Evolutionary conservation across 352 stramenopile genomes (phyloP).

Genomic region (Phytophthora boehmeriae): DNA sequence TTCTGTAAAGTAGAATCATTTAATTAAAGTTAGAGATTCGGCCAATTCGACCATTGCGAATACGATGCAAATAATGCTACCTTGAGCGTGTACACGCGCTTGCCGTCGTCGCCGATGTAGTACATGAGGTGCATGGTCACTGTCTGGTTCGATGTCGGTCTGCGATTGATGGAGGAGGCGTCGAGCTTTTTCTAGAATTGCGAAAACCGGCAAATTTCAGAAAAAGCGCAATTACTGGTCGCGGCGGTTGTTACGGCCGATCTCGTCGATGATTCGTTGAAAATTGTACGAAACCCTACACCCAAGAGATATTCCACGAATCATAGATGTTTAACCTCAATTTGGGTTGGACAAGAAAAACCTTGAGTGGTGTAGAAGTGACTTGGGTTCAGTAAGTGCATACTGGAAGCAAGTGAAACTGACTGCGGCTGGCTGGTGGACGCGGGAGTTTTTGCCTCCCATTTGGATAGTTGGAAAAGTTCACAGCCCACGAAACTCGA

Average conservation of each 20-base stretch:
- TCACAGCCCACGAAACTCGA: constrained; percentile 25
- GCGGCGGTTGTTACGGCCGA: neutral
- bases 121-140: constrained; percentile 99
- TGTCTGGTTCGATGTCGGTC: constrained; percentile 11
- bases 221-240: constrained; percentile 41
- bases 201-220: constrained; percentile 16
- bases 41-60: no score
- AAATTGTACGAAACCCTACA: no score
- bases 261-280: no score
- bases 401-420: neutral
- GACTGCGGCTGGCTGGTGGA: constrained; percentile 44
- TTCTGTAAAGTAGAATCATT: no score
- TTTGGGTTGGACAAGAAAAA: constrained; percentile 31
- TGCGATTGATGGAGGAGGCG: constrained; percentile 5
- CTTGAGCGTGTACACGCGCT: constrained; percentile 99
- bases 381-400: constrained; percentile 40
- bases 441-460: constrained; percentile 41
- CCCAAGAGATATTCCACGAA: constrained; percentile 23
- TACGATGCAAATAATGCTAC: constrained; percentile 42
- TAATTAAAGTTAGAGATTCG: neutral
- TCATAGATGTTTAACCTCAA: constrained; percentile 1
- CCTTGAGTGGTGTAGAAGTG: constrained; percentile 17
- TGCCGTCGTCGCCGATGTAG: constrained; percentile 95
- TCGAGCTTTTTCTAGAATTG: neutral
- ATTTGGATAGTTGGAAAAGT: constrained; percentile 57